A percentile compares a stretch with the other conserved stretches of the same genome.
These are phyloP conservation scores for Coemansia sp. DNA, from an alignment of 192 early-diverging fungal genomes.

Conservation along the genomic window DNA sequence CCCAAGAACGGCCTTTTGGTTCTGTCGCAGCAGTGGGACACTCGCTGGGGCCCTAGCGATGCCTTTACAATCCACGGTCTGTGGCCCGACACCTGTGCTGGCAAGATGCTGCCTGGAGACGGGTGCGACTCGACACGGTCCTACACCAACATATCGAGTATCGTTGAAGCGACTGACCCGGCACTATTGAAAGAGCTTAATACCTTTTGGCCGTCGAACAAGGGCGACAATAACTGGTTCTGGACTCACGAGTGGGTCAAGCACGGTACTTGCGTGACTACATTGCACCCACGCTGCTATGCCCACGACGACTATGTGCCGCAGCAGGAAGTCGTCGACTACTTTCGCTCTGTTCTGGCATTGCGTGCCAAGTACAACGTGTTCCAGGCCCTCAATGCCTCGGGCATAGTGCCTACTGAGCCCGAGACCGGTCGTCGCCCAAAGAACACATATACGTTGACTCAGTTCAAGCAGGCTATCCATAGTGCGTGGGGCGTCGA, in stretches of 20 bases:
- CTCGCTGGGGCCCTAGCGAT: constrained; percentile 60
- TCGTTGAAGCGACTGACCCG: constrained; percentile 33
- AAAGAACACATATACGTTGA: constrained; percentile 49
- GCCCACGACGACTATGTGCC: constrained; percentile 29
- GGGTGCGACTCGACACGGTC: constrained; percentile 72
- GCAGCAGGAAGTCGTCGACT: constrained; percentile 63
- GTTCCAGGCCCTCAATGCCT: constrained; percentile 53
- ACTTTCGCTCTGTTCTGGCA: constrained; percentile 59
- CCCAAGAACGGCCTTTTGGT: constrained; percentile 52
- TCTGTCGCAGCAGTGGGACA: constrained; percentile 61
- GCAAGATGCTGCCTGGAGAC: constrained; percentile 40
- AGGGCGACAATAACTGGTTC: constrained; percentile 77
- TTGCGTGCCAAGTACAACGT: constrained; percentile 63
- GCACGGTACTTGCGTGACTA: constrained; percentile 79
- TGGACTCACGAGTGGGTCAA: constrained; percentile 84
- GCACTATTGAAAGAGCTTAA: constrained; percentile 56
- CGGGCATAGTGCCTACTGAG: constrained; percentile 50
- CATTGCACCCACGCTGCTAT: constrained; percentile 66
- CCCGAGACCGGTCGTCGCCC: constrained; percentile 38
- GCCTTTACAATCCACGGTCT: constrained; percentile 78
- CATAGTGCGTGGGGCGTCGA: constrained; percentile 41
- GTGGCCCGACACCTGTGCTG: constrained; percentile 74
- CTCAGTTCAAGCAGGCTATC: constrained; percentile 44
- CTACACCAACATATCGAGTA: constrained; percentile 60
- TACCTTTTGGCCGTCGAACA: constrained; percentile 69